Evolutionary conservation across 176 grass and related monocot genomes (phyloP), one percentile per base, ranked within the genome.

Genomic region (Phyllostachys edulis): DNA sequence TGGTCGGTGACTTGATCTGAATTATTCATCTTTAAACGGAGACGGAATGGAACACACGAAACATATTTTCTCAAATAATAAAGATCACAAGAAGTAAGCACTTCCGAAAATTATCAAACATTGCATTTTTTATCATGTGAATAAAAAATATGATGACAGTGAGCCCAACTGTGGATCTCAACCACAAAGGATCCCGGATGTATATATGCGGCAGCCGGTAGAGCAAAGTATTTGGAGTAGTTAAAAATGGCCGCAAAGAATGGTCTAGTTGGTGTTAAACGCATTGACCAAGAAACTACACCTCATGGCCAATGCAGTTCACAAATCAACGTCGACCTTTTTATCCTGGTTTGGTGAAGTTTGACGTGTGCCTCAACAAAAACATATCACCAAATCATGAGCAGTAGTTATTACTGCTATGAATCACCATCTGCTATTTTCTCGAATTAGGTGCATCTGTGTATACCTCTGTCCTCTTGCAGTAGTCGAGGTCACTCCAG

Each of bases 401-500:
- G 32, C 66, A 17, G 32, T 7, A 73, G 27, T 6, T 44, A 34
- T 34, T 36, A n/a, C 7, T 44, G 14, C 16, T 11, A 23, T 18
- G 24, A 2, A 63, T 63, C 9, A 46, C 24, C 44, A 34, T 62
- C 62, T 26, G 7, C 42, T 4, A 21, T 21, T 13, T 32, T 7
- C 6, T 18, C 8, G 18, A 32, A 32, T 9, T 9, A 56, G 18
- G 52, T 21, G 6, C 7, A 21, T 56, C 6, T 21, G 6, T 8
- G 14, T 14, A 12, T 75, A 94, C 94, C 92, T 89, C 38, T 3
- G 94, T 94, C 21, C 76, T 92, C 88, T 90, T 94, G 92, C 94
- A 97, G 86, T 90, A 97, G 0, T 94, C 92, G 9, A 97, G 85
- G 77, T 97, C 94, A 36, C 92, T 94, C 94, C 94, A 97, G 83